These are phyloP conservation scores for Solanum ahanhuiri DNA, from an alignment of 257 asterid genomes.

Conservation along the genomic window DNA sequence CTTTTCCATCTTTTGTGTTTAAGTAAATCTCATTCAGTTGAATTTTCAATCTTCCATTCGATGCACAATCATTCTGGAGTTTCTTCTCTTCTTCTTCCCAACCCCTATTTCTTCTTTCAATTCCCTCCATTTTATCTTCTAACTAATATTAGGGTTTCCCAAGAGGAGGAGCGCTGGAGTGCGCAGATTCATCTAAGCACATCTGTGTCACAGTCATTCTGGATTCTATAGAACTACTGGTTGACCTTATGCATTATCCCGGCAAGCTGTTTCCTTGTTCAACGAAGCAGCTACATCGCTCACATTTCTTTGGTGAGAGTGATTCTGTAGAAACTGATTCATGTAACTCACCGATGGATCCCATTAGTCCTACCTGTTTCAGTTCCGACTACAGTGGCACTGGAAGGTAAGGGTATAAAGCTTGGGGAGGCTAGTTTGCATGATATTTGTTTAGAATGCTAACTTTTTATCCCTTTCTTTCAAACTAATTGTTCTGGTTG, in stretches of 20 bases:
- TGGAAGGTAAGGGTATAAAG: constrained; percentile 57
- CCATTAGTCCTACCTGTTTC: constrained; percentile 67
- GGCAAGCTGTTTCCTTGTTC: constrained; percentile 74
- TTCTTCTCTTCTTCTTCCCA: background rate
- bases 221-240: constrained; percentile 62
- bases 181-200: constrained; percentile 59
- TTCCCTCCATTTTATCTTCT: background rate
- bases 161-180: constrained; percentile 53
- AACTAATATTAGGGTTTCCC: constrained; percentile 53
- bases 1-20: background rate
- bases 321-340: constrained; percentile 76
- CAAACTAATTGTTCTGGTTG: background rate
- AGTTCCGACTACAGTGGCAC: constrained; percentile 45
- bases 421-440: background rate
- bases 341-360: constrained; percentile 74
- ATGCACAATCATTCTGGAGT: background rate
- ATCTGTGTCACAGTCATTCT: constrained; percentile 55
- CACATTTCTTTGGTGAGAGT: constrained; percentile 69
- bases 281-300: constrained; percentile 45
- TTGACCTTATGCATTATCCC: constrained; percentile 78
- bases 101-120: background rate
- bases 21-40: constrained; percentile 2
- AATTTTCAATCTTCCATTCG: background rate
- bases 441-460: background rate
- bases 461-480: background rate